phyloP scores from a whole-genome alignment of 148 eudicot species.

The Diospyros kaki region DNA sequence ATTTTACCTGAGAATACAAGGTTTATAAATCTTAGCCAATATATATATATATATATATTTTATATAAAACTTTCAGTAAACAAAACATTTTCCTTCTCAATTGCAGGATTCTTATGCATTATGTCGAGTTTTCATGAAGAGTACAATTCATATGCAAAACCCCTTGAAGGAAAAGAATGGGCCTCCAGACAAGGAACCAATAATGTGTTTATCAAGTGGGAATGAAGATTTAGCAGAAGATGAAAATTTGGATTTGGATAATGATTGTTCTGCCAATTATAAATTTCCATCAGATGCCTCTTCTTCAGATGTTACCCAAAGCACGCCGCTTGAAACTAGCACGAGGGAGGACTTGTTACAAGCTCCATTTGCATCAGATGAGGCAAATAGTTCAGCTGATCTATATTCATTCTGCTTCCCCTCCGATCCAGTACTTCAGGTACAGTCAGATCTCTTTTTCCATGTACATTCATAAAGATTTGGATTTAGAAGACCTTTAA shows the following conservation, averaged over 20 bases:
- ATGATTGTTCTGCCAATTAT: background rate
- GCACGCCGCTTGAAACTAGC: constrained; percentile 10
- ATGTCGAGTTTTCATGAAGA: constrained; percentile 61
- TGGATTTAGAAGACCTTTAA: too few species aligned
- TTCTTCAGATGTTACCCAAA: constrained; percentile 25
- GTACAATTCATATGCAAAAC: constrained; percentile 19
- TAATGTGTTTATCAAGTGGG: too few species aligned
- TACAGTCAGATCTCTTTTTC: background rate
- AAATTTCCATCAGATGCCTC: constrained; percentile 20
- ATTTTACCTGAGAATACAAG: too few species aligned
- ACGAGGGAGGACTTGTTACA: constrained; percentile 8
- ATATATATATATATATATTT: too few species aligned
- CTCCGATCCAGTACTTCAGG: background rate
- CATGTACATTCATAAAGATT: too few species aligned
- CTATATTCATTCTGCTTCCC: constrained; percentile 20
- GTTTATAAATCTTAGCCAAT: too few species aligned
- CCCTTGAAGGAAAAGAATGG: background rate
- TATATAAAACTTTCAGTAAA: too few species aligned
- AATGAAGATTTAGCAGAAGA: background rate
- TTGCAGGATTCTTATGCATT: constrained; percentile 60
- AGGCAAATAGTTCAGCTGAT: background rate
- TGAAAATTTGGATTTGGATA: background rate
- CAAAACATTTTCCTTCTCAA: too few species aligned
- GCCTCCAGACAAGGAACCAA: constrained; percentile 1
- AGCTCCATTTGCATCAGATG: background rate